Percentiles rank a stretch among this genome's conserved stretches.
These are phyloP conservation scores for Talaromyces wortmannii DNA, from an alignment of 495 filamentous ascomycete species.

Conservation along the genomic window DNA sequence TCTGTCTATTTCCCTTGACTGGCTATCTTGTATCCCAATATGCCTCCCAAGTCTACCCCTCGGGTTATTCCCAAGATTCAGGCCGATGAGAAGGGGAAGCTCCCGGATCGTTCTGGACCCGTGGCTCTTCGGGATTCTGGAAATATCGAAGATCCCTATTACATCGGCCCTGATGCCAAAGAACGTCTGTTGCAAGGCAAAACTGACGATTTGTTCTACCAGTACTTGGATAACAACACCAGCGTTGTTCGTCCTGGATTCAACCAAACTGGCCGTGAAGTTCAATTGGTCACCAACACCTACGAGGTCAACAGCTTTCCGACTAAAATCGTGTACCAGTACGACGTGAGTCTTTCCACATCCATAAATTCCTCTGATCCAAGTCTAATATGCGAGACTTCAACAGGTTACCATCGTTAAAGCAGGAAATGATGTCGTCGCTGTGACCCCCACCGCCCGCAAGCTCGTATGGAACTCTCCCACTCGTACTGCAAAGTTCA, in stretches of 20 bases:
- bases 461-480: constrained; percentile 68
- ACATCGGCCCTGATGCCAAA: not conserved
- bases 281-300: constrained; percentile 63
- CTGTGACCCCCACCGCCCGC: constrained; percentile 55
- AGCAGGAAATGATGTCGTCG: constrained; percentile 35
- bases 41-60: no score
- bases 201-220: constrained; percentile 15
- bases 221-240: constrained; percentile 20
- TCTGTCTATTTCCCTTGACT: no score
- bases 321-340: constrained; percentile 60
- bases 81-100: not conserved
- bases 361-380: not conserved
- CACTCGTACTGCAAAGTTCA: constrained; percentile 45
- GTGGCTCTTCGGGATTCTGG: not conserved
- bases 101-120: not conserved
- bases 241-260: constrained; percentile 40
- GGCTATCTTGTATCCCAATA: no score
- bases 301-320: constrained; percentile 55
- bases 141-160: not conserved
- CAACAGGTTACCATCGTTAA: constrained; percentile 48
- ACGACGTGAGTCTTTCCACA: constrained; percentile 61
- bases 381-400: not conserved
- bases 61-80: not conserved
- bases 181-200: constrained; percentile 13
- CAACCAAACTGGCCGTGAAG: constrained; percentile 49